phyloP scores from a whole-genome alignment of 2,329 filamentous ascomycete species.

The Fusarium anguioides region DNA sequence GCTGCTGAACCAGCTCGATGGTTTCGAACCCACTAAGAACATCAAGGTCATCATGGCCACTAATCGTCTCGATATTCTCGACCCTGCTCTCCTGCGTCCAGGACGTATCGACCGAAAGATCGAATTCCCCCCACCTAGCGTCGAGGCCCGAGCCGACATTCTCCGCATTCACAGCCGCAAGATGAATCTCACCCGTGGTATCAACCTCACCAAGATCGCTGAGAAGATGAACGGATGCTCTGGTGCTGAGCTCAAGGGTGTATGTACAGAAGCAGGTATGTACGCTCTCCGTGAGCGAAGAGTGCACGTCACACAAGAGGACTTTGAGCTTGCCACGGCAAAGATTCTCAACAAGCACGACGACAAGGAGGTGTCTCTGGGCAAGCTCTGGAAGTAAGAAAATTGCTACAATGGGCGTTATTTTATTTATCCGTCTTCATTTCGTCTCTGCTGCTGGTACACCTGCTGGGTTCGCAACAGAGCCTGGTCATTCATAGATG shows the following conservation, averaged over 20 bases:
- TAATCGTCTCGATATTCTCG: slow-evolving; percentile 96
- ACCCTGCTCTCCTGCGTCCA: slow-evolving; percentile 93
- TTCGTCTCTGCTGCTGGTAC: slow-evolving; percentile 41
- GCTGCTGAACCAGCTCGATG: slow-evolving; percentile 96
- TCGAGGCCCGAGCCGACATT: slow-evolving; percentile 97
- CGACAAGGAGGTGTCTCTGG: slow-evolving; percentile 93
- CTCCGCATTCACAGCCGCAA: slow-evolving; percentile 96
- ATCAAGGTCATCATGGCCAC: slow-evolving; percentile 99
- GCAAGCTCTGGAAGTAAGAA: slow-evolving; percentile 75
- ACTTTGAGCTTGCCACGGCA: slow-evolving; percentile 97
- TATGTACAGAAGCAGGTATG: slow-evolving; percentile 99
- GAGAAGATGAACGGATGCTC: slow-evolving; percentile 99
- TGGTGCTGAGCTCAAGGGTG: slow-evolving; percentile 96
- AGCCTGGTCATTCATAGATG: slow-evolving; percentile 43
- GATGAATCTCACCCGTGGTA: slow-evolving; percentile 98
- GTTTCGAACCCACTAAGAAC: slow-evolving; percentile 99
- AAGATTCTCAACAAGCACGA: slow-evolving; percentile 99
- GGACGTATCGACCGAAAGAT: slow-evolving; percentile 99
- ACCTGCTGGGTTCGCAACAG: slow-evolving; percentile 33
- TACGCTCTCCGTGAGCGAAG: slow-evolving; percentile 94
- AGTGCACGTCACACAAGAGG: slow-evolving; percentile 98
- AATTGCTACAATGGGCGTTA: slow-evolving; percentile 28
- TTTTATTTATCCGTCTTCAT: slow-evolving; percentile 37
- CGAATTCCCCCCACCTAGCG: slow-evolving; percentile 95
- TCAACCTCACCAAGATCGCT: slow-evolving; percentile 97